These are phyloP conservation scores for Vaccinium vitisidaea DNA, from an alignment of 148 eudicot species.

Conservation along the genomic window DNA sequence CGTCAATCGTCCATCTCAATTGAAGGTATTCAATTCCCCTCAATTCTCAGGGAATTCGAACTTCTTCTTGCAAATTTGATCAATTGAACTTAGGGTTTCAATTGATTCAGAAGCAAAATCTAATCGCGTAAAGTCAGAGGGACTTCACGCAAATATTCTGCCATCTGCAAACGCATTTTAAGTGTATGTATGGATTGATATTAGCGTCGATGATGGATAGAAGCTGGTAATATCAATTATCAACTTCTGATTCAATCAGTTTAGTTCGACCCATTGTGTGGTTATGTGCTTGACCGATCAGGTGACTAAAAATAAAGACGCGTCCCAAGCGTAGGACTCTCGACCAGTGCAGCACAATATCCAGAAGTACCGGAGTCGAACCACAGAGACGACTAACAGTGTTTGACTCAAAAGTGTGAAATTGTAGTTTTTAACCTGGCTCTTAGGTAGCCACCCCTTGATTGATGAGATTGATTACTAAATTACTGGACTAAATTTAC, in stretches of 20 bases:
- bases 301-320: no score
- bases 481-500: no score
- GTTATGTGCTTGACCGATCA: no score
- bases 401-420: no score
- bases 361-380: no score
- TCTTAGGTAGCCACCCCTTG: no score
- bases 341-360: no score
- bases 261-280: not conserved
- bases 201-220: not conserved
- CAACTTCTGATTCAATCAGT: not conserved
- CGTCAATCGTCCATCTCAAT: not conserved
- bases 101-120: not conserved
- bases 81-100: not conserved
- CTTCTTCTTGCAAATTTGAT: not conserved
- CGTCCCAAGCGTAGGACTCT: no score
- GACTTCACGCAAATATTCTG: not conserved
- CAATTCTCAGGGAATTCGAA: not conserved
- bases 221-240: not conserved
- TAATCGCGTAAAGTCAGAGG: not conserved
- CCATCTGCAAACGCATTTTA: not conserved
- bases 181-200: not conserved
- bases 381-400: no score
- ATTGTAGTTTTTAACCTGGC: no score
- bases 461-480: no score
- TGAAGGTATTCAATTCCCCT: slow-evolving; percentile 5